Conservation (phyloP, 306 rosid genomes). For the Vigna mungo region DNA sequence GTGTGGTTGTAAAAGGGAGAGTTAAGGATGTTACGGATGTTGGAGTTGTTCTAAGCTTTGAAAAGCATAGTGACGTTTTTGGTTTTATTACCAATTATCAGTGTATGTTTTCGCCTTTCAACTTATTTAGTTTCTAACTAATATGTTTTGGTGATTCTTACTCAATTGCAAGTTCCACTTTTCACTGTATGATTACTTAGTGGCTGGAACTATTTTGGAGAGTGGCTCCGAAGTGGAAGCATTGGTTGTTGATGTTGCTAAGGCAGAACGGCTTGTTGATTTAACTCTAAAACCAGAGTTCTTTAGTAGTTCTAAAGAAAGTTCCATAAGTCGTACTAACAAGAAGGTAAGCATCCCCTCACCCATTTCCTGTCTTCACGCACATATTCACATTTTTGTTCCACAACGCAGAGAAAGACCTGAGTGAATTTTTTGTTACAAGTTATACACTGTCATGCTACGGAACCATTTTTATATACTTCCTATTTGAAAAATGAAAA, state of each 20-base stretch:
- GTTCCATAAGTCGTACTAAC: constrained; percentile 51
- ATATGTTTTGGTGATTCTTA: constrained; percentile 30
- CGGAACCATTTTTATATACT: constrained; percentile 20
- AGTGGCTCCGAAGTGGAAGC: constrained; percentile 74
- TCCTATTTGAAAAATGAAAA: not conserved
- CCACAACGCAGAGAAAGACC: not conserved
- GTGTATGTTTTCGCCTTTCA: constrained; percentile 56
- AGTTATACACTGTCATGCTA: not conserved
- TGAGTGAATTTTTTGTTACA: not conserved
- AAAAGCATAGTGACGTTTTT: constrained; percentile 70
- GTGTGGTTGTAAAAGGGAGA: constrained; percentile 72
- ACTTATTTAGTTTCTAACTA: not conserved
- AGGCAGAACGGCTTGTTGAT: constrained; percentile 78
- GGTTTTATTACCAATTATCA: constrained; percentile 82
- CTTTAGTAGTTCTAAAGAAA: constrained; percentile 51
- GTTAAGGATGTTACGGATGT: constrained; percentile 76
- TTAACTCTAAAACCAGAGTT: constrained; percentile 77
- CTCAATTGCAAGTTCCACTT: constrained; percentile 21
- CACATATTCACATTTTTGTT: constrained; percentile 4
- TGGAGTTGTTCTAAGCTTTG: constrained; percentile 81
- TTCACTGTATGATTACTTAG: constrained; percentile 47
- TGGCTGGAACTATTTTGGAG: constrained; percentile 65
- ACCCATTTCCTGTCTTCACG: not conserved
- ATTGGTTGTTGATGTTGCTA: constrained; percentile 86
- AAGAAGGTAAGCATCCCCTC: constrained; percentile 64